These are phyloP conservation scores for Tricholoma hemisulphureum DNA, from an alignment of 768 basidiomycete genomes.

Conservation along the genomic window DNA sequence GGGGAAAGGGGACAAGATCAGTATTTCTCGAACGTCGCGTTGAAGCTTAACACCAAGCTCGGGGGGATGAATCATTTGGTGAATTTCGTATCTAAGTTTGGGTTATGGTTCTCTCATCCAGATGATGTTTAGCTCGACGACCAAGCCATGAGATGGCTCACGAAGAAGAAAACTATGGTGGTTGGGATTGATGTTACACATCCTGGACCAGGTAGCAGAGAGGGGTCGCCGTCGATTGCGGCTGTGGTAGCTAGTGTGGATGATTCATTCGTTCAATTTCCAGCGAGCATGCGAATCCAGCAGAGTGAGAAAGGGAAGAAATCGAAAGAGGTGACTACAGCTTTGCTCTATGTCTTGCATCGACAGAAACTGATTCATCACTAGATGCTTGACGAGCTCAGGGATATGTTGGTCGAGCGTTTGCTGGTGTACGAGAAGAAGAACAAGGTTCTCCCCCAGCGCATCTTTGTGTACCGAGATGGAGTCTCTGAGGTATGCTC, in stretches of 20 bases:
- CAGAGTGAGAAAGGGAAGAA: conserved; percentile 41
- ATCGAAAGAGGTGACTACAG: conserved; percentile 38
- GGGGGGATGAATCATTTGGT: conserved; percentile 76
- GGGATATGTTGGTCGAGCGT: conserved; percentile 70
- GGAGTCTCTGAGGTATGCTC: conserved; percentile 73
- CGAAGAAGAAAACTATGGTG: conserved; percentile 69
- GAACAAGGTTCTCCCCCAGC: conserved; percentile 58
- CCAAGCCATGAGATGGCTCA: conserved; percentile 61
- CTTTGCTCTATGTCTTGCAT: background rate
- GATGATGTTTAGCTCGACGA: conserved; percentile 46
- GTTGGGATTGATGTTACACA: conserved; percentile 87
- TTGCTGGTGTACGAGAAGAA: conserved; percentile 54
- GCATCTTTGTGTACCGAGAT: conserved; percentile 74
- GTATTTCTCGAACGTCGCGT: conserved; percentile 78
- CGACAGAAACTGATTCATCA: background rate
- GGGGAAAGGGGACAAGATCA: conserved; percentile 64
- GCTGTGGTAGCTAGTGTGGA: conserved; percentile 81
- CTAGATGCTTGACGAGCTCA: conserved; percentile 71
- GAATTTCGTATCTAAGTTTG: conserved; percentile 4
- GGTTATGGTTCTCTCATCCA: background rate
- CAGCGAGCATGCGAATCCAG: conserved; percentile 71
- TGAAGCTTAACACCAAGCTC: conserved; percentile 83
- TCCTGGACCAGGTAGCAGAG: conserved; percentile 62
- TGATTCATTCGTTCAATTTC: conserved; percentile 69
- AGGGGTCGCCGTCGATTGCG: conserved; percentile 79